Conservation (phyloP, 768 basidiomycete genomes). For the Boletellus sp. region DNA sequence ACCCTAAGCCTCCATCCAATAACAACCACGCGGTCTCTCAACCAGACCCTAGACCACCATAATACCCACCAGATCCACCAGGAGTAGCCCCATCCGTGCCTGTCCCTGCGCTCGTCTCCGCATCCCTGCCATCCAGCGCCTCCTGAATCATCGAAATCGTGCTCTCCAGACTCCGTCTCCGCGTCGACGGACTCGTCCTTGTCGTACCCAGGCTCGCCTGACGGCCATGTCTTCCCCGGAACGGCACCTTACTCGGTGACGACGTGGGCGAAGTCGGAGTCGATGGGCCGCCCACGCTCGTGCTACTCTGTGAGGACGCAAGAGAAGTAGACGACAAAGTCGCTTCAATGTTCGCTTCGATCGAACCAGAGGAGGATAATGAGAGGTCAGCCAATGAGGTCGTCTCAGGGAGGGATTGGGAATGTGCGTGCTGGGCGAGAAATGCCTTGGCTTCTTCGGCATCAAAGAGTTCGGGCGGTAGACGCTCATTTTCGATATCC, state of each 20-base stretch:
- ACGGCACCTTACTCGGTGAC: constrained; percentile 46
- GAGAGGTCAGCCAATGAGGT: constrained; percentile 44
- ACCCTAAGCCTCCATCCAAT: neutral
- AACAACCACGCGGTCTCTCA: neutral
- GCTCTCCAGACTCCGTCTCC: constrained; percentile 89
- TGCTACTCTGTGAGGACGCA: constrained; percentile 22
- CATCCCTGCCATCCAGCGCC: constrained; percentile 74
- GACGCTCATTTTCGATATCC: constrained; percentile 97
- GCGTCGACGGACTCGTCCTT: constrained; percentile 84
- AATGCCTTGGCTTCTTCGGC: constrained; percentile 66
- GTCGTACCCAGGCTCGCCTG: constrained; percentile 82
- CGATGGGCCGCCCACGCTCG: constrained; percentile 17
- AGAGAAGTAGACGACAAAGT: constrained; percentile 21
- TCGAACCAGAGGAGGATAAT: constrained; percentile 42
- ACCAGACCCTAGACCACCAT: neutral
- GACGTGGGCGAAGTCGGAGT: constrained; percentile 38
- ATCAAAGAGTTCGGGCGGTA: constrained; percentile 95
- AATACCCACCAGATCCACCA: neutral
- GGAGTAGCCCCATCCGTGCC: neutral
- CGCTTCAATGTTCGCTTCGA: constrained; percentile 40
- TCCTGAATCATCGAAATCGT: constrained; percentile 95
- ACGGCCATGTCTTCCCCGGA: constrained; percentile 56
- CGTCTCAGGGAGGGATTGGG: constrained; percentile 48
- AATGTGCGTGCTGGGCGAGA: constrained; percentile 35
- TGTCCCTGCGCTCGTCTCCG: constrained; percentile 22